Base-by-base conservation (phyloP, 441 rosid species). In the Capsella rubella region DNA sequence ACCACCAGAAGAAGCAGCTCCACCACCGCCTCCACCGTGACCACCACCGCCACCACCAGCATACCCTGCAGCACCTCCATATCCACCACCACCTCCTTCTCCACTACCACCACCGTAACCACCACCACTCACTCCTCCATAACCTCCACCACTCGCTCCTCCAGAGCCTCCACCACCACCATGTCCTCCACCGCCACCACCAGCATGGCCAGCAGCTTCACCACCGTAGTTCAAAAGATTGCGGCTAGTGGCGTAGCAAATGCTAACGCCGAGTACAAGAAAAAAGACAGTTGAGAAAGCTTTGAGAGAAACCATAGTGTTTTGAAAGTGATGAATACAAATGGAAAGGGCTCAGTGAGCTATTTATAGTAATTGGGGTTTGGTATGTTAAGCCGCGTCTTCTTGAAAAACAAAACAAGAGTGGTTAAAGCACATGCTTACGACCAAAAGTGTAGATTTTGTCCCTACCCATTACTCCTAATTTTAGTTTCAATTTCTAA, bases 11-110 rank as follows among this genome's bases (percentile, higher is more conserved):
- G 72, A 69, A 25, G 81, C 79, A 58, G 85, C 78, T 11, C 80
- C 83, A 40, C 89, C 88, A 15, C 80, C 74, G 3, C 88, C 80
- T 43, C 79, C 81, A 64, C 73, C 79, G n/a, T 75, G 78, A 64
- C 83, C 84, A 13, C 87, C 87, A 53, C 77, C 81, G 46, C 79
- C 84, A 14, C 84, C 87, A 54, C 42, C 39, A n/a, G 47, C 74
- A 76, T 77, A 77, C 6, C 83, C 84, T 31, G 61, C 86, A 29
- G 81, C 89, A 31, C 82, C 83, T 25, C 84, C 91, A 42, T 84
- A 79, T 12, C 87, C 87, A 66, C 80, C 77, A 6, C 85, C 83
- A 14, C 76, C 82, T 6, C 93, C 91, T 57, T 78, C 84, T 74
- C 87, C 89, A 63, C 78, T 59, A 18, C 82, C 85, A 15, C 80